Conservation (phyloP, 108 stramenopile species). For the Epithemia pelagica region DNA sequence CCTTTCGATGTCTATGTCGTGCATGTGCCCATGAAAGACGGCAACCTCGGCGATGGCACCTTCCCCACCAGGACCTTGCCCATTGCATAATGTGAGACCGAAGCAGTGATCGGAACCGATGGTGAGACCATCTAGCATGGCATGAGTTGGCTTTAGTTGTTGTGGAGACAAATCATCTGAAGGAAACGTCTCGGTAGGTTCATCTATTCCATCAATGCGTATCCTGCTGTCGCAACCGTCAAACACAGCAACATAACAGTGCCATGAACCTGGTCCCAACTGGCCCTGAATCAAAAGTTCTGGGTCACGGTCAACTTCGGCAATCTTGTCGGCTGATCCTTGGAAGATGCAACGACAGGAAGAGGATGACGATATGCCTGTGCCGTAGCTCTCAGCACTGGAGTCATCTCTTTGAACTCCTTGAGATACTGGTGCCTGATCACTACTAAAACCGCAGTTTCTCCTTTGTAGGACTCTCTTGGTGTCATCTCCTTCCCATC, state of each 20-base stretch:
- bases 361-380: neutral
- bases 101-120: constrained; percentile 82
- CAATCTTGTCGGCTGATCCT: constrained; percentile 4
- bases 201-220: constrained; percentile 60
- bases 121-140: constrained; percentile 61
- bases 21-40: constrained; percentile 66
- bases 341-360: constrained; percentile 12
- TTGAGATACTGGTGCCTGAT: neutral
- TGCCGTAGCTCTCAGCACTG: neutral
- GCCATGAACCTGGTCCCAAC: constrained; percentile 72
- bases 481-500: neutral
- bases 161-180: constrained; percentile 9
- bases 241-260: constrained; percentile 66
- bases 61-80: constrained; percentile 56
- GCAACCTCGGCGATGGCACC: constrained; percentile 78
- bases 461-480: neutral
- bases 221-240: constrained; percentile 50
- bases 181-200: constrained; percentile 17
- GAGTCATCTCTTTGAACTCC: neutral
- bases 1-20: constrained; percentile 34
- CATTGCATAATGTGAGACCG: constrained; percentile 75
- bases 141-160: neutral
- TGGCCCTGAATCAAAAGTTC: constrained; percentile 37
- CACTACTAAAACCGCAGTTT: neutral
- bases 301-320: constrained; percentile 6